phyloP scores from a whole-genome alignment of 202 grass and related monocot genomes.

The Tripidium arundinaceum region DNA sequence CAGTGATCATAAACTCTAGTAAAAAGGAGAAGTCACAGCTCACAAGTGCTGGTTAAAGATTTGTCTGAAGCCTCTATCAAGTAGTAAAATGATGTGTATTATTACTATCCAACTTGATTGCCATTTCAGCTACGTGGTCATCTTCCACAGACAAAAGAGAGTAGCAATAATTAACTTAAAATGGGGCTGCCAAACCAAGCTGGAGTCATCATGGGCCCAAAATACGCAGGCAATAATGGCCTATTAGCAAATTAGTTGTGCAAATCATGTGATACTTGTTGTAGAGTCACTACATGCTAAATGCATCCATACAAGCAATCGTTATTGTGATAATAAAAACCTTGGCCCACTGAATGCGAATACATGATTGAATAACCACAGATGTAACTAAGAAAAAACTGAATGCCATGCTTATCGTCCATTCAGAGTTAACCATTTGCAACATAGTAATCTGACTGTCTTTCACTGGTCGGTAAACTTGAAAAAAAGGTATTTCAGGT shows the following conservation, averaged over 20 bases:
- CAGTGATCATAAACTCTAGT: not conserved
- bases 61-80: not conserved
- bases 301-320: slow-evolving; percentile 3
- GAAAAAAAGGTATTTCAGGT: slow-evolving; percentile 1
- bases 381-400: not conserved
- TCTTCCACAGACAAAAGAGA: not conserved
- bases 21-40: not conserved
- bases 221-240: slow-evolving; percentile 25
- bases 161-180: not conserved
- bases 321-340: not conserved
- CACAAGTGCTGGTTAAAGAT: not conserved
- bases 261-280: slow-evolving; percentile 13
- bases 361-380: slow-evolving; percentile 15
- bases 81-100: not conserved
- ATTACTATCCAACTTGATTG: not conserved
- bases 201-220: slow-evolving; percentile 24
- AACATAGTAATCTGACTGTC: not conserved
- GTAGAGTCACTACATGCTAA: slow-evolving; percentile 17
- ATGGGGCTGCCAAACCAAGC: slow-evolving; percentile 15
- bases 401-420: not conserved
- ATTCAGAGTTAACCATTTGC: slow-evolving; percentile 1
- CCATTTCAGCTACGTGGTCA: not conserved
- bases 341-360: slow-evolving; percentile 7
- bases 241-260: slow-evolving; percentile 15
- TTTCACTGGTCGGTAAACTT: not conserved